Evolutionary conservation across 495 filamentous ascomycete species (phyloP).

Genomic region (Tuber calosporum): DNA sequence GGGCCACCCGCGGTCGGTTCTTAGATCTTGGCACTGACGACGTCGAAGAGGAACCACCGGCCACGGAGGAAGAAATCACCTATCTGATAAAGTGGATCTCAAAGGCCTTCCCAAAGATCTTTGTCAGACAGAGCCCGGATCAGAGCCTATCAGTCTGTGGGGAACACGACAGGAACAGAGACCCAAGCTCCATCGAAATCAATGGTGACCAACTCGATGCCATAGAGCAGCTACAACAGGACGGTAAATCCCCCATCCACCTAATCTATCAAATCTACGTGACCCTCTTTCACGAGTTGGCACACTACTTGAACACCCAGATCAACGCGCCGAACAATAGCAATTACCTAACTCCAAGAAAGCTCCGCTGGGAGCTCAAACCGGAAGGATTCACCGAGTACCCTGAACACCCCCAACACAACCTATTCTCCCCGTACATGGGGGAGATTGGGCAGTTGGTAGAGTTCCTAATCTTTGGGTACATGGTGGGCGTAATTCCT

Average conservation of each 20-base stretch:
- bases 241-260: conserved; percentile 1
- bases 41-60: conserved; percentile 12
- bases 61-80: conserved; percentile 15
- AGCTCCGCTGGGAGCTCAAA: conserved; percentile 12
- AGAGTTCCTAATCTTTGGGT: conserved; percentile 30
- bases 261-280: conserved; percentile 16
- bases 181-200: background rate
- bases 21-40: conserved; percentile 11
- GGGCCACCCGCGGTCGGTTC: background rate
- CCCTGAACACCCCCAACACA: background rate
- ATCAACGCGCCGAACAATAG: background rate
- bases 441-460: conserved; percentile 28
- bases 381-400: background rate
- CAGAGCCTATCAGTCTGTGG: background rate
- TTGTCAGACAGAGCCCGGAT: background rate
- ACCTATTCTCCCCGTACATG: background rate
- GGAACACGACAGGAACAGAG: background rate
- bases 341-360: conserved; percentile 14
- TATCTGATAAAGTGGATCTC: conserved; percentile 18
- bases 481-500: background rate
- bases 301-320: conserved; percentile 12
- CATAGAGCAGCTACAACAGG: conserved; percentile 3
- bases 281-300: conserved; percentile 24
- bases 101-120: conserved; percentile 11
- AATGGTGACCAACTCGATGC: conserved; percentile 10